These are phyloP conservation scores for Leishmania major DNA, from an alignment of 208 protist species.

Conservation along the genomic window DNA sequence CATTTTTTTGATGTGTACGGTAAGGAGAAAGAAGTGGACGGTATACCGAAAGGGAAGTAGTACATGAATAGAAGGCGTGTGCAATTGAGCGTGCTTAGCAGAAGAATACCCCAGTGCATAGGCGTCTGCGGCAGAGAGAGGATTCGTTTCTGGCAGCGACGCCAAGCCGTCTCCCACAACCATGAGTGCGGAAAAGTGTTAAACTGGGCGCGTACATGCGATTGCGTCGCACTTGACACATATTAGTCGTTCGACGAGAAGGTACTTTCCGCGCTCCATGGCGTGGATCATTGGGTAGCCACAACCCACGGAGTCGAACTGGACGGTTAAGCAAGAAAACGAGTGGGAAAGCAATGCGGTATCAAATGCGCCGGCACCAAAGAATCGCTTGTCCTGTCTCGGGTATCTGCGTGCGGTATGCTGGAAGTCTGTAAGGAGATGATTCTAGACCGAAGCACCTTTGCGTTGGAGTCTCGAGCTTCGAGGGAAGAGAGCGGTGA, in stretches of 20 bases:
- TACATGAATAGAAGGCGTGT: background rate
- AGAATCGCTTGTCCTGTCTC: conserved; percentile 35
- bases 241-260: background rate
- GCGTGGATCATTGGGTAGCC: conserved; percentile 29
- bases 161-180: background rate
- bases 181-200: background rate
- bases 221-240: background rate
- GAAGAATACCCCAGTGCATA: no score
- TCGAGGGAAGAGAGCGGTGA: conserved; percentile 31
- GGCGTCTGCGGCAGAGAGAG: background rate
- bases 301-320: conserved; percentile 9
- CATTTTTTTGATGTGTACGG: background rate
- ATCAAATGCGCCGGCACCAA: conserved; percentile 42
- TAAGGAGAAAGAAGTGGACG: background rate
- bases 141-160: background rate
- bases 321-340: conserved; percentile 16
- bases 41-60: background rate
- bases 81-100: background rate
- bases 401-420: conserved; percentile 36
- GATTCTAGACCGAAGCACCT: conserved; percentile 53
- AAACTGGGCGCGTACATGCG: background rate
- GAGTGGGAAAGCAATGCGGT: conserved; percentile 15
- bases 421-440: conserved; percentile 59
- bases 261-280: background rate
- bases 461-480: conserved; percentile 25